These are phyloP conservation scores for Amborella trichopoda DNA, from an alignment of 164 flowering plant species.

Conservation along the genomic window DNA sequence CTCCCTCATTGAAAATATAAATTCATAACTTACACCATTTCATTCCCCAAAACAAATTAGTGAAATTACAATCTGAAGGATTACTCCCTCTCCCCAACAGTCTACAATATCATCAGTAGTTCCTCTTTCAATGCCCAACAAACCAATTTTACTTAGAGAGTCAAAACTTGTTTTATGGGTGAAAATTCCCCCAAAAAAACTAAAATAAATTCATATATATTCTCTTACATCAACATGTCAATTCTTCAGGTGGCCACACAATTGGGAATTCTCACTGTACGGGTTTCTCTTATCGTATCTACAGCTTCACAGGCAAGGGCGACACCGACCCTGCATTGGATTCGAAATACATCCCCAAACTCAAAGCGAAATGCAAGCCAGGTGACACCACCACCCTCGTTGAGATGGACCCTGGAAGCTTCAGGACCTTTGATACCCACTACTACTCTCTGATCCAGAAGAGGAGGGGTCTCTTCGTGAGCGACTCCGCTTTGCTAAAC, in stretches of 20 bases:
- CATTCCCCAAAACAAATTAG: too few relatives aligned
- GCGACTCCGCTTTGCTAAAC: slow-evolving; percentile 45
- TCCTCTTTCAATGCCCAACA: too few relatives aligned
- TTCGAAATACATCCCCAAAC: slow-evolving; percentile 14
- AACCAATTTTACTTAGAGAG: background rate
- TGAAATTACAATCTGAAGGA: too few relatives aligned
- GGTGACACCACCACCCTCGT: slow-evolving; percentile 11
- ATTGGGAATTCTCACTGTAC: slow-evolving; percentile 46
- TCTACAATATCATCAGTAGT: too few relatives aligned
- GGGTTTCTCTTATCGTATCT: slow-evolving; percentile 29
- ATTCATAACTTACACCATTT: too few relatives aligned
- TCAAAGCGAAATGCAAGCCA: slow-evolving; percentile 28
- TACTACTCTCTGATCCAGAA: slow-evolving; percentile 29
- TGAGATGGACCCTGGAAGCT: slow-evolving; percentile 63
- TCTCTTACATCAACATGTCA: background rate
- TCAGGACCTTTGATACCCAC: slow-evolving; percentile 25
- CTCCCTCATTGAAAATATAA: background rate
- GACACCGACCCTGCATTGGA: slow-evolving; percentile 37
- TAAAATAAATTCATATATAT: background rate
- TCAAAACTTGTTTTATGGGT: background rate
- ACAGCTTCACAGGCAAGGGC: slow-evolving; percentile 61
- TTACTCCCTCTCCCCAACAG: too few relatives aligned
- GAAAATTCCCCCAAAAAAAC: background rate
- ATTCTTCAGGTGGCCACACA: slow-evolving; percentile 40
- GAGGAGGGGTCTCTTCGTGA: slow-evolving; percentile 37